Conservation (phyloP, 495 filamentous ascomycete species). For the Penicillium odoratum region DNA sequence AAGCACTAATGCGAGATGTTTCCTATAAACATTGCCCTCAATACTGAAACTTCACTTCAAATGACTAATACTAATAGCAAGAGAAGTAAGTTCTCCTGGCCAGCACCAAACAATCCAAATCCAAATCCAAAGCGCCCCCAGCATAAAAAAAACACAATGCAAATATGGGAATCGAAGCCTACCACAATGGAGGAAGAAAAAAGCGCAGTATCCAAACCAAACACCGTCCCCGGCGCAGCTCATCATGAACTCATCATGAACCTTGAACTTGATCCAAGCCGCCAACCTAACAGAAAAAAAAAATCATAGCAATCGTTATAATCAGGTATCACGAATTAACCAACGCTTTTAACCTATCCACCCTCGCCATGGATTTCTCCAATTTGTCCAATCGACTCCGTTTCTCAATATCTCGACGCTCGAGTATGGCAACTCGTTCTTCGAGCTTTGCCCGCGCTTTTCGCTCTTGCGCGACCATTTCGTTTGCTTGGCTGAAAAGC, state of each 20-base stretch:
- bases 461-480: constrained; percentile 93
- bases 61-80: neutral
- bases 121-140: constrained; percentile 2
- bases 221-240: neutral
- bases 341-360: constrained; percentile 73
- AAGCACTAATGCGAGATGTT: neutral
- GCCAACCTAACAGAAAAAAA: constrained; percentile 15
- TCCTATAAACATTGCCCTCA: neutral
- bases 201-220: constrained; percentile 2
- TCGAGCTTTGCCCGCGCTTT: constrained; percentile 77
- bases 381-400: constrained; percentile 66
- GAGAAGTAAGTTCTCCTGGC: neutral
- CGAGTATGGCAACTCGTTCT: constrained; percentile 67
- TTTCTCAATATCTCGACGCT: constrained; percentile 71
- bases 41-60: neutral
- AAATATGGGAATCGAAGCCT: constrained; percentile 11
- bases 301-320: constrained; percentile 28
- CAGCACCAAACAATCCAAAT: neutral
- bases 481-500: constrained; percentile 91
- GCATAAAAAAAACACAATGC: constrained; percentile 9
- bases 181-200: constrained; percentile 1
- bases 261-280: constrained; percentile 7
- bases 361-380: constrained; percentile 73
- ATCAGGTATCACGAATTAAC: constrained; percentile 46
- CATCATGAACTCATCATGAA: neutral